Evolutionary conservation across 805 yeast genomes (phyloP).

Genomic region (Yamadazyma laniorum): DNA sequence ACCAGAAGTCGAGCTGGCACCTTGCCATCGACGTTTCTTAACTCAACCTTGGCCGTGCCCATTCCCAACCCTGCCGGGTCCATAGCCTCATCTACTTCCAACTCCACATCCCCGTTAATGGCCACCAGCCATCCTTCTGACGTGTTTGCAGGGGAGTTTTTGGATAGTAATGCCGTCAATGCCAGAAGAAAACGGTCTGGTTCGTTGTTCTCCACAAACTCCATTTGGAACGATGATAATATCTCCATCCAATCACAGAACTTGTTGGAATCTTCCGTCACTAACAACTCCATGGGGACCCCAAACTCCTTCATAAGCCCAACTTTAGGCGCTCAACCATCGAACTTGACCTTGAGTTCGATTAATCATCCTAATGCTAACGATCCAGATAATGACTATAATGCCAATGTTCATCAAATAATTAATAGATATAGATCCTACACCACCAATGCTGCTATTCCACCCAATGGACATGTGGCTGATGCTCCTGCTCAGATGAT

Average conservation of each 20-base stretch:
- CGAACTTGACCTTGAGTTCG: conserved; percentile 2
- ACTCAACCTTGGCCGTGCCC: conserved; percentile 8
- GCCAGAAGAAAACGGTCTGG: conserved; percentile 52
- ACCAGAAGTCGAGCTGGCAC: conserved; percentile 77
- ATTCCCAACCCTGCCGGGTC: background rate
- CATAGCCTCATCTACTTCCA: conserved; percentile 7
- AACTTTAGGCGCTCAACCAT: conserved; percentile 12
- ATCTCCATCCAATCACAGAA: conserved; percentile 13
- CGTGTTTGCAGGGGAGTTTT: conserved; percentile 1
- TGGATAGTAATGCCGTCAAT: conserved; percentile 1
- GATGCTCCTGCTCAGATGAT: background rate
- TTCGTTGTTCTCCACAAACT: conserved; percentile 47
- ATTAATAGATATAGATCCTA: conserved; percentile 47
- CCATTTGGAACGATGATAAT: conserved; percentile 59
- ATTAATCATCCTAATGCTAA: background rate
- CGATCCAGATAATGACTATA: conserved; percentile 5
- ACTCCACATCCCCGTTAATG: conserved; percentile 20
- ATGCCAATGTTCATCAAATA: conserved; percentile 1
- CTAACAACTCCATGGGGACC: conserved; percentile 3
- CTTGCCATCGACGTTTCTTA: conserved; percentile 58
- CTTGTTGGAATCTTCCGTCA: conserved; percentile 6
- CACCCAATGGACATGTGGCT: conserved; percentile 12
- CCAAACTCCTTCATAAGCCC: conserved; percentile 14
- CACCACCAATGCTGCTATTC: conserved; percentile 44
- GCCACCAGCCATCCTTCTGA: conserved; percentile 7